These are phyloP conservation scores for Amylocystis lapponica DNA, from an alignment of 768 basidiomycete species.

Conservation along the genomic window DNA sequence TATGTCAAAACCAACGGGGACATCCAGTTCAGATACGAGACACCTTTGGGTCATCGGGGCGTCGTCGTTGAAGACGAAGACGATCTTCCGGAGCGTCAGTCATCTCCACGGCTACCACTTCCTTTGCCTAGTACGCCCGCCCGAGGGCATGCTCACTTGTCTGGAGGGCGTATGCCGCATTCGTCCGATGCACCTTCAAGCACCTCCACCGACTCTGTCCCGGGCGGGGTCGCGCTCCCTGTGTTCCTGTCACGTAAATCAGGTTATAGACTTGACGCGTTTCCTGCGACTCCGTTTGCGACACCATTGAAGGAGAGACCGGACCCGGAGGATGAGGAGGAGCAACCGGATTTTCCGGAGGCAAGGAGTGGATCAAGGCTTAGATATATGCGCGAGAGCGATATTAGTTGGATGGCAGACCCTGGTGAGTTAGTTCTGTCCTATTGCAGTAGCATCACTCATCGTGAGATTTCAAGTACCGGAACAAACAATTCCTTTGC, in stretches of 20 bases:
- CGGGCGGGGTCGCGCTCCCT: conserved; percentile 42
- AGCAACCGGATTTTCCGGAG: conserved; percentile 42
- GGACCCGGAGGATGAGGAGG: conserved; percentile 62
- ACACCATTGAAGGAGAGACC: conserved; percentile 63
- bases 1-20: conserved; percentile 5
- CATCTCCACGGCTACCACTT: conserved; percentile 30
- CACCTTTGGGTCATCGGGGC: conserved; percentile 44
- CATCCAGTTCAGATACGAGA: conserved; percentile 21
- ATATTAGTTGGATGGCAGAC: conserved; percentile 73
- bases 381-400: conserved; percentile 34
- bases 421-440: conserved; percentile 44
- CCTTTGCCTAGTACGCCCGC: conserved; percentile 38
- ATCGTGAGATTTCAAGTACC: conserved; percentile 36
- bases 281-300: conserved; percentile 67
- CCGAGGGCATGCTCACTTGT: conserved; percentile 28
- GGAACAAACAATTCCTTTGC: conserved; percentile 60
- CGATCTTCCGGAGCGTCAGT: conserved; percentile 33
- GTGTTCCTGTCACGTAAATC: conserved; percentile 39
- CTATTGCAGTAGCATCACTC: conserved; percentile 1
- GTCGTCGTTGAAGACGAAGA: conserved; percentile 69
- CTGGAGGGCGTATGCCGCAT: conserved; percentile 36
- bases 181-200: conserved; percentile 47
- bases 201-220: conserved; percentile 38
- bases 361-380: conserved; percentile 15
- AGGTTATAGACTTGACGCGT: conserved; percentile 51